Conservation (phyloP, 495 filamentous ascomycete genomes). For the Tuber magnatum region DNA sequence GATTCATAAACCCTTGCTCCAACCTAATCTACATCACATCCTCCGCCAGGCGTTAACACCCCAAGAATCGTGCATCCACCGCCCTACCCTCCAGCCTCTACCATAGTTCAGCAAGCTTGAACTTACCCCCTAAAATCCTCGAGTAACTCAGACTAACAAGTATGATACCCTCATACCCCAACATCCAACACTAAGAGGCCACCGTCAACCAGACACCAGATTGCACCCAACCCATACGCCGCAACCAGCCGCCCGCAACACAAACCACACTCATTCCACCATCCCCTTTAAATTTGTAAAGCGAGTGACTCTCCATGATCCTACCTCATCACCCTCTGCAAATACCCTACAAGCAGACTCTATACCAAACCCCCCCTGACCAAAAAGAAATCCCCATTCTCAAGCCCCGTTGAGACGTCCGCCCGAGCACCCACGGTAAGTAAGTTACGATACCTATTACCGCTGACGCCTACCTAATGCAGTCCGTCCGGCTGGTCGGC, state of each 20-base stretch:
- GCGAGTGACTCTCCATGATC: neutral
- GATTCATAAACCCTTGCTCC: neutral
- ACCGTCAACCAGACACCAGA: neutral
- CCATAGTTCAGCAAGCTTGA: neutral
- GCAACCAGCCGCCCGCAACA: neutral
- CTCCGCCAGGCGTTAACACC: neutral
- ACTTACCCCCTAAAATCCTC: neutral
- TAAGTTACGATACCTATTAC: neutral
- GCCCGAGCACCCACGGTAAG: neutral
- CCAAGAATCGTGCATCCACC: neutral
- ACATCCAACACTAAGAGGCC: neutral
- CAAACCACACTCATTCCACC: too few relatives aligned
- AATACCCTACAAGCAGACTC: neutral
- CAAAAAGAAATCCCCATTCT: neutral
- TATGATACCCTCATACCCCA: neutral
- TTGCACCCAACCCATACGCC: neutral
- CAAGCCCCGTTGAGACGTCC: neutral
- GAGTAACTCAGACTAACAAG: neutral
- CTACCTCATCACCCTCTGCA: neutral
- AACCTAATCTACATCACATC: neutral
- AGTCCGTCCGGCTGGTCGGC: neutral
- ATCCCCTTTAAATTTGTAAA: neutral
- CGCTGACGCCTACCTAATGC: neutral
- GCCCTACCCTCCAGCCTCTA: neutral
- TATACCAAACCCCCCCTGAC: neutral